phyloP scores from a whole-genome alignment of 2,329 filamentous ascomycete genomes.

The Whalleya microplaca region DNA sequence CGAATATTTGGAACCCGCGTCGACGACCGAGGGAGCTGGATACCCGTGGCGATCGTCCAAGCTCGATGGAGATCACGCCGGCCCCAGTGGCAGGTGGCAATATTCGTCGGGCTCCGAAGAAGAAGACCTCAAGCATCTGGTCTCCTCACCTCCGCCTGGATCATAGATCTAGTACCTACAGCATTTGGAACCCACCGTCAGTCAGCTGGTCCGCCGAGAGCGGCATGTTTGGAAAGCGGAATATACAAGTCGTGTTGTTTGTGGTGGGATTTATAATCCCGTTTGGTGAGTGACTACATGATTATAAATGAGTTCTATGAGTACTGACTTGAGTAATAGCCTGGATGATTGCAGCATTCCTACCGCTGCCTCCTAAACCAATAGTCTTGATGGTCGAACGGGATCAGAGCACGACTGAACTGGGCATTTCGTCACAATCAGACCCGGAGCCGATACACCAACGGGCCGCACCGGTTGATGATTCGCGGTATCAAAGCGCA shows the following conservation, averaged over 20 bases:
- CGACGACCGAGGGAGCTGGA: slow-evolving; percentile 36
- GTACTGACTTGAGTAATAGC: slow-evolving; percentile 47
- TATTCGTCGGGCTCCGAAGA: slow-evolving; percentile 41
- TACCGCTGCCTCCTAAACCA: slow-evolving; percentile 69
- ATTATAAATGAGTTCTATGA: background rate
- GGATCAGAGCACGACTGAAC: slow-evolving; percentile 44
- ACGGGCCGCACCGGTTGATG: slow-evolving; percentile 43
- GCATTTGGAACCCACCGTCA: slow-evolving; percentile 75
- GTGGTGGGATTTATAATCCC: slow-evolving; percentile 78
- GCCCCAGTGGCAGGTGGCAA: slow-evolving; percentile 29
- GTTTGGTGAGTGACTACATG: slow-evolving; percentile 55
- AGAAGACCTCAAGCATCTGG: slow-evolving; percentile 67
- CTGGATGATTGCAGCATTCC: slow-evolving; percentile 78
- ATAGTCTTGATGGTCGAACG: slow-evolving; percentile 55
- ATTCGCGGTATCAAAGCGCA: slow-evolving; percentile 54
- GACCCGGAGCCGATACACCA: slow-evolving; percentile 32
- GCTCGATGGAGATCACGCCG: slow-evolving; percentile 49
- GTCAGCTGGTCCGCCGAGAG: slow-evolving; percentile 66
- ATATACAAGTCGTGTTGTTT: slow-evolving; percentile 76
- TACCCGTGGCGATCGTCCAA: slow-evolving; percentile 37
- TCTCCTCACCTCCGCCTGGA: slow-evolving; percentile 74
- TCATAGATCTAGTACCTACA: slow-evolving; percentile 59
- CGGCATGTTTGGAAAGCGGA: slow-evolving; percentile 66
- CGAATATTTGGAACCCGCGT: slow-evolving; percentile 36
- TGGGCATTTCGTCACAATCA: slow-evolving; percentile 42